Evolutionary conservation across 352 stramenopile species (phyloP).

Genomic region (Pythium pectinolyticum): DNA sequence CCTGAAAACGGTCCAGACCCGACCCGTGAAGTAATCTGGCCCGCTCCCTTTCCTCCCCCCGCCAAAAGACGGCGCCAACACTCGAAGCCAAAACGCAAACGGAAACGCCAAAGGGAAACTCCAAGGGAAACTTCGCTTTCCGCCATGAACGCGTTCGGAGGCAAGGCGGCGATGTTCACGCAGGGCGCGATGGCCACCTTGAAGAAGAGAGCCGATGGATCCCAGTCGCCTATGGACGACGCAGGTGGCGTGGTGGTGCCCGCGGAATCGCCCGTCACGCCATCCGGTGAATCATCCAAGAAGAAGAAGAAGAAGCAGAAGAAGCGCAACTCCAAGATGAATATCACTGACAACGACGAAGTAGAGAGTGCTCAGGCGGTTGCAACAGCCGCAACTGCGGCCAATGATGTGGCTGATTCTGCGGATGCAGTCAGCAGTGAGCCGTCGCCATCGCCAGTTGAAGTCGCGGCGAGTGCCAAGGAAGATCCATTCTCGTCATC

Average conservation of each 20-base stretch:
- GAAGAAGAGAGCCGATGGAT: background rate
- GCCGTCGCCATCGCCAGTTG: background rate
- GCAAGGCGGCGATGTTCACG: conserved; percentile 12
- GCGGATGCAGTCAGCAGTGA: too few relatives aligned
- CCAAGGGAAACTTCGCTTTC: background rate
- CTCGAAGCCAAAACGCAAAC: background rate
- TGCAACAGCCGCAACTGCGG: background rate
- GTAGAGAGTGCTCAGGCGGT: background rate
- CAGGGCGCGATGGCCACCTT: background rate
- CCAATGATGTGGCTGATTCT: too few relatives aligned
- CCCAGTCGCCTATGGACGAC: too few relatives aligned
- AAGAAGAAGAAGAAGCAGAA: conserved; percentile 34
- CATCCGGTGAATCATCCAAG: conserved; percentile 4
- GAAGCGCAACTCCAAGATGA: conserved; percentile 21
- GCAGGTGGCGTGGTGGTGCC: background rate
- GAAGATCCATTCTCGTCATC: conserved; percentile 5
- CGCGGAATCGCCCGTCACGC: conserved; percentile 9
- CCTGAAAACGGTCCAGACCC: background rate
- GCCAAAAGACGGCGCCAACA: background rate
- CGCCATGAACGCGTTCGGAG: conserved; percentile 9
- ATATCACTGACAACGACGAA: background rate
- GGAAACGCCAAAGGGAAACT: background rate
- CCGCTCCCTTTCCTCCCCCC: conserved; percentile 2
- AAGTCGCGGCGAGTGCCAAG: background rate
- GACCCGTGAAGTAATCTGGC: background rate